Conservation (phyloP, 345 rosid genomes). For the Eucalyptus decipiens region DNA sequence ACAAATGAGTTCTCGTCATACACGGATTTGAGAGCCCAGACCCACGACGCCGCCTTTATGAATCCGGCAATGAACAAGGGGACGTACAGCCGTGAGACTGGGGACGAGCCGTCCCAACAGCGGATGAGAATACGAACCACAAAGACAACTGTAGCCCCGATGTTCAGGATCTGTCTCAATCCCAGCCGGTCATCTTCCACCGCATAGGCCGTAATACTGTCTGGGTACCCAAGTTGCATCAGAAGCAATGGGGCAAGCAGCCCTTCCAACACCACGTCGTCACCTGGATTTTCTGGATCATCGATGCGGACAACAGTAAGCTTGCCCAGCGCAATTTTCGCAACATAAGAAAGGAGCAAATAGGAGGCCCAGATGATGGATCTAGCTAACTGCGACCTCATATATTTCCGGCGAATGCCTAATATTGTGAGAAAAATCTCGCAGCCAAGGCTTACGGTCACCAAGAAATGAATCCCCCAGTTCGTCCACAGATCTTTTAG, state of each 20-base stretch:
- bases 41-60: not conserved
- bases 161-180: not conserved
- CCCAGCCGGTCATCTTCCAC: not conserved
- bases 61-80: not conserved
- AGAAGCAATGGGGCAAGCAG: not conserved
- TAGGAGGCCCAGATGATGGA: not conserved
- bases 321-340: not conserved
- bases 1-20: not conserved
- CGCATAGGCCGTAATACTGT: not conserved
- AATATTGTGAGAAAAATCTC: not conserved
- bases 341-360: too few relatives aligned
- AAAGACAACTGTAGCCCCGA: not conserved
- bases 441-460: not conserved
- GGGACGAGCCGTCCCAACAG: not conserved
- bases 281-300: not conserved
- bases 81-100: not conserved
- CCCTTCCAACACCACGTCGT: not conserved
- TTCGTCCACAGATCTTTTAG: not conserved
- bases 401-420: not conserved
- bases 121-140: not conserved
- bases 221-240: not conserved
- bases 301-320: not conserved
- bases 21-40: not conserved
- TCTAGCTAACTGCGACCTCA: not conserved
- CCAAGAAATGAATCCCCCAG: not conserved